Evolutionary conservation across 768 basidiomycete species (phyloP).

Genomic region (Mycena vitilis): DNA sequence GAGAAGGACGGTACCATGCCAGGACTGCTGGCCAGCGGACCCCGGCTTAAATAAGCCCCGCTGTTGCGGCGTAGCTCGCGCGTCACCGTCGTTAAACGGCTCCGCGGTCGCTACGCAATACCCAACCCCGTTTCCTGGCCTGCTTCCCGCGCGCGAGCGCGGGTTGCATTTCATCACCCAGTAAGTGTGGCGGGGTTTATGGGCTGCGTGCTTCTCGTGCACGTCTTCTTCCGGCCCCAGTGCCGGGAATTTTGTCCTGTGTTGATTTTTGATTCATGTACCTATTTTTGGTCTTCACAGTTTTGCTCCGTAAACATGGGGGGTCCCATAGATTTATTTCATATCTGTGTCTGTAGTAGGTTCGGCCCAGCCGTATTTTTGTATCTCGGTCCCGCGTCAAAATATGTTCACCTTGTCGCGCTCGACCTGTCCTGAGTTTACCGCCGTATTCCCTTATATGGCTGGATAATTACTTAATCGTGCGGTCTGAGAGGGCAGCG

Average conservation of each 20-base stretch:
- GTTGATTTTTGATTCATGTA: not conserved
- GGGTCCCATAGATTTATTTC: not conserved
- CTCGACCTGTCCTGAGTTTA: too few species aligned
- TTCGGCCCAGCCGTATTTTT: too few species aligned
- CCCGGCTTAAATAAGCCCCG: constrained; percentile 23
- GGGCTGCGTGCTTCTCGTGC: constrained; percentile 1
- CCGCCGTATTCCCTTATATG: too few species aligned
- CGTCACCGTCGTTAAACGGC: not conserved
- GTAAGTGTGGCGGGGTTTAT: constrained; percentile 27
- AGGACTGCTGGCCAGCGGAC: constrained; percentile 32
- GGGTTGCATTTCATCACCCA: not conserved
- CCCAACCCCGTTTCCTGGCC: constrained; percentile 32
- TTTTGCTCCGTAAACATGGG: too few species aligned
- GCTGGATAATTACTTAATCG: too few species aligned
- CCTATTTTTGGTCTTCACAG: not conserved
- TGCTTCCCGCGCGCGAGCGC: not conserved
- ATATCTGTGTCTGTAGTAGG: too few species aligned
- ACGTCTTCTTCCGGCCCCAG: constrained; percentile 26
- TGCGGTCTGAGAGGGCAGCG: not conserved
- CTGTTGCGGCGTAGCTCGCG: constrained; percentile 16
- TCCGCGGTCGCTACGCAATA: not conserved
- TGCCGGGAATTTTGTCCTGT: not conserved
- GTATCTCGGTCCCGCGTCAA: too few species aligned
- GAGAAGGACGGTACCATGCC: constrained; percentile 5
- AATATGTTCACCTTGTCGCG: too few species aligned